Base-by-base conservation (phyloP, 2,329 filamentous ascomycete species). In the Mycosphaerelloides madeirae region DNA sequence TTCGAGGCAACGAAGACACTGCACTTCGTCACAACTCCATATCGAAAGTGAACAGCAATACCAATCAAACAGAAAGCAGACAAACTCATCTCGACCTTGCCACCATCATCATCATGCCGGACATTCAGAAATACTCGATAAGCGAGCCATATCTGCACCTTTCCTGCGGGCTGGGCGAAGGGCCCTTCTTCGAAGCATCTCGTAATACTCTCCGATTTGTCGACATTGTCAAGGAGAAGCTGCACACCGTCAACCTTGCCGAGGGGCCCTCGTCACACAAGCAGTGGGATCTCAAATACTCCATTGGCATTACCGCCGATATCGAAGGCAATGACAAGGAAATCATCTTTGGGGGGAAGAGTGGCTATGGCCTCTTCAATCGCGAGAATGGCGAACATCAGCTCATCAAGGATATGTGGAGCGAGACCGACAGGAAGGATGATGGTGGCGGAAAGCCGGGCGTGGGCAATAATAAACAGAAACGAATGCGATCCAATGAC, bases 281-380 rank as follows among this genome's bases (percentile, higher is more conserved):
- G 68, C 66, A 52, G 63, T 71, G 41, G 65, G 73, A 80, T 52
- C 83, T 85, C 7, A 70, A 73, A 36, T 70, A 71, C 50, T 72
- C 75, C 20, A 72, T 83, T 51, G 76, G 77, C 33, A 67, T 62
- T 42, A 95, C 90, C 31, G 85, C 84, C 42, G 84, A 95, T 65
- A 87, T 95, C 43, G 75, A 80, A 49, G 74, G 75, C 54, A 77
- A 80, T 52, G 80, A 84, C 49, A 70, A 85, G 38, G 79, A 82
- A 60, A 83, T 95, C 64, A 28, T 87, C 44, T 78, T 91, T 55
- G 89, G 83, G 34, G 80, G 85, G 62, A 95, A 95, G 71, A 78
- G 83, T 63, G 89, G 89, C 48, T 79, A 87, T 57, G 89, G 87
- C n/a, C 73, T 87, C 41, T 75, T 91, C 55, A 80, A 95, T 63